Percentiles rank a stretch among this genome's conserved stretches.
Conservation (phyloP, 2,329 filamentous ascomycete genomes). For the Clonostachys chloroleuca region DNA sequence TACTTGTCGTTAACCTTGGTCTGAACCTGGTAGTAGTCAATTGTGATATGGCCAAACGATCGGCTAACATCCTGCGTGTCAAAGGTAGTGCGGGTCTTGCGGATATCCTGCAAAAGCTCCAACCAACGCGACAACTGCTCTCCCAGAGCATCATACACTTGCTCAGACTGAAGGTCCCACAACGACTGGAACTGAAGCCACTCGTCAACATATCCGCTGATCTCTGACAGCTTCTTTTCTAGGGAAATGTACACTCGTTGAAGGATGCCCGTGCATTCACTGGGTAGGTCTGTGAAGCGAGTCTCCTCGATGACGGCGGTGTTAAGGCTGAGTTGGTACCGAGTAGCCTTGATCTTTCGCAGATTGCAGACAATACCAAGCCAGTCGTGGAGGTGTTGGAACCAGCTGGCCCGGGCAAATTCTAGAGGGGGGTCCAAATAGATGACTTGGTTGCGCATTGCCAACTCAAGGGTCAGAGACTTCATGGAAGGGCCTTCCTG, state of each 20-base stretch:
- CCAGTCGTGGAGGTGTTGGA: conserved; percentile 89
- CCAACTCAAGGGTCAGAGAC: conserved; percentile 82
- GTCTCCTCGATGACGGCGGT: conserved; percentile 59
- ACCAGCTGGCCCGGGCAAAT: conserved; percentile 89
- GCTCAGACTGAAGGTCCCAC: conserved; percentile 95
- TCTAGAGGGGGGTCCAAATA: conserved; percentile 93
- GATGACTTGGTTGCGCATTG: conserved; percentile 97
- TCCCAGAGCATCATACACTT: conserved; percentile 88
- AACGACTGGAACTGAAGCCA: conserved; percentile 98
- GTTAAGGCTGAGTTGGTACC: conserved; percentile 86
- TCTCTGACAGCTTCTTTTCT: conserved; percentile 75
- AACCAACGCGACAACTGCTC: conserved; percentile 92
- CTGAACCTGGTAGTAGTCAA: conserved; percentile 98
- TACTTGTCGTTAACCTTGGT: conserved; percentile 99
- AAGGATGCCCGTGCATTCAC: conserved; percentile 75
- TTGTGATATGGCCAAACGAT: conserved; percentile 87
- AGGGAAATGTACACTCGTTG: conserved; percentile 77
- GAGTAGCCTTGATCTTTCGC: conserved; percentile 88
- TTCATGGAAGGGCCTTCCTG: conserved; percentile 55
- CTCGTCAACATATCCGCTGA: conserved; percentile 87
- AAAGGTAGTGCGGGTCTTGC: conserved; percentile 92
- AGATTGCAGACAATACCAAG: conserved; percentile 88
- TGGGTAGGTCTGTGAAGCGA: conserved; percentile 80
- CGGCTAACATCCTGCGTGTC: conserved; percentile 94
- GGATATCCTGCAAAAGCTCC: conserved; percentile 92